Evolutionary conservation across 2,329 filamentous ascomycete genomes (phyloP).

Genomic region (Cryphonectria japonica): DNA sequence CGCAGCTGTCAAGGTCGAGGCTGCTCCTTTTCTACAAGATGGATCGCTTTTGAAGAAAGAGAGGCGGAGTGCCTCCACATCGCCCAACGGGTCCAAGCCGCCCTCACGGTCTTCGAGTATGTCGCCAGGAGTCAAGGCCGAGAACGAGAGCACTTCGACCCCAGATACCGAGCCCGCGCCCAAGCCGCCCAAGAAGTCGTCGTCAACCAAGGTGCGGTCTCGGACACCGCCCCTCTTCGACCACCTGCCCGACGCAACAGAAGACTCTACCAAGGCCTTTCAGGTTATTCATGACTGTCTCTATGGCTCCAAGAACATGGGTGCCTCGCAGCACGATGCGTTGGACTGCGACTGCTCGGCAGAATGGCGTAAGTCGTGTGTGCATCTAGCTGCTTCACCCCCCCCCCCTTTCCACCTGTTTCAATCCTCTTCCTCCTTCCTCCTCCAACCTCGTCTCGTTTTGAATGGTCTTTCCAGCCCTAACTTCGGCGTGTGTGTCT

Average conservation of each 20-base stretch:
- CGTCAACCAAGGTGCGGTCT: constrained; percentile 69
- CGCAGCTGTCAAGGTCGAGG: constrained; percentile 46
- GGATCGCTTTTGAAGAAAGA: constrained; percentile 47
- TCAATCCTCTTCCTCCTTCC: constrained; percentile 27
- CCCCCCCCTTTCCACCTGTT: constrained; percentile 21
- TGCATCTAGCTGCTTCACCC: too few species aligned
- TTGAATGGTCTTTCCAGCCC: neutral
- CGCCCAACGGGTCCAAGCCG: constrained; percentile 45
- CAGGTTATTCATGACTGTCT: constrained; percentile 82
- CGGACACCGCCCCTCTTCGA: constrained; percentile 69
- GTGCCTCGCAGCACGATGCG: constrained; percentile 84
- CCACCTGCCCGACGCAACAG: constrained; percentile 77
- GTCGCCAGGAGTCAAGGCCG: constrained; percentile 52
- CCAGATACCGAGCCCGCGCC: constrained; percentile 60
- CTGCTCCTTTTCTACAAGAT: constrained; percentile 41
- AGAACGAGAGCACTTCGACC: constrained; percentile 52
- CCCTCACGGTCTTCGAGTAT: constrained; percentile 46
- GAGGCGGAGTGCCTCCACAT: constrained; percentile 42
- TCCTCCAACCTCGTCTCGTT: constrained; percentile 11
- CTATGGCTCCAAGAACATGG: constrained; percentile 90
- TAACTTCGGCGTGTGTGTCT: neutral
- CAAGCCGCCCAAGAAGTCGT: constrained; percentile 72
- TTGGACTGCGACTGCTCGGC: constrained; percentile 94
- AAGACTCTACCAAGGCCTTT: constrained; percentile 76
- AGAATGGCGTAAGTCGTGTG: constrained; percentile 80